Evolutionary conservation across 148 eudicot species (phyloP).

Genomic region (Linanthus parryae): DNA sequence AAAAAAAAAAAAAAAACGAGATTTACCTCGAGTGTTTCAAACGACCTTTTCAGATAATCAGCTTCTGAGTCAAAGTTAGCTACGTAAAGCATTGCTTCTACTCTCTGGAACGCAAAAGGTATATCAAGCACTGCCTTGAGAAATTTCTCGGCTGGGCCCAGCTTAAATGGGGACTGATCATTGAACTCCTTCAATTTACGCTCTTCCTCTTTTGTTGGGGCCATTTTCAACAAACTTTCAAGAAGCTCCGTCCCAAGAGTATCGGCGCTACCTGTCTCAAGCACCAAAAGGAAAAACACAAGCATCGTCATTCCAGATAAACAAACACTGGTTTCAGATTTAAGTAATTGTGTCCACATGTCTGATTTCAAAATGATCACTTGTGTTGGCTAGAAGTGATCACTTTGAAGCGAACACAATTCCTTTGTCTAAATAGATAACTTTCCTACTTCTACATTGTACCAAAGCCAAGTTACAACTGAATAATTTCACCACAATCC

Average conservation of each 20-base stretch:
- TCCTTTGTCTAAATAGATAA: too few relatives aligned
- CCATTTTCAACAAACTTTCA: conserved; percentile 83
- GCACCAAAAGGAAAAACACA: not conserved
- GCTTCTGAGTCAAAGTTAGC: conserved; percentile 80
- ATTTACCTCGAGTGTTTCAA: conserved; percentile 70
- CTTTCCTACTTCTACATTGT: too few relatives aligned
- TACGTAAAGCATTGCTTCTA: conserved; percentile 82
- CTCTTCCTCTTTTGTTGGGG: conserved; percentile 86
- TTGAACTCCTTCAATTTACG: conserved; percentile 51
- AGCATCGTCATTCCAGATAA: not conserved
- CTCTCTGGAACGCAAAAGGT: conserved; percentile 79
- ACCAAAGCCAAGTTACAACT: too few relatives aligned
- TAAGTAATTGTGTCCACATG: too few relatives aligned
- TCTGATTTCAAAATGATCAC: too few relatives aligned
- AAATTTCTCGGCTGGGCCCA: conserved; percentile 86
- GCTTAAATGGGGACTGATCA: conserved; percentile 60
- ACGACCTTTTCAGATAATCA: conserved; percentile 71
- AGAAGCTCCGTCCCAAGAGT: conserved; percentile 75
- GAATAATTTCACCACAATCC: too few relatives aligned
- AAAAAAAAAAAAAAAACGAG: too few relatives aligned
- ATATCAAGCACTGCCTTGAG: conserved; percentile 74
- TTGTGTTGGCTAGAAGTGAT: too few relatives aligned
- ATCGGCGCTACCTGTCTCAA: conserved; percentile 59
- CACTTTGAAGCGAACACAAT: too few relatives aligned
- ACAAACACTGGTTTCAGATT: too few relatives aligned